Evolutionary conservation across 139 green algal genomes (phyloP), one percentile per base, ranked within the genome.

Genomic region (Tetraselmis striata): DNA sequence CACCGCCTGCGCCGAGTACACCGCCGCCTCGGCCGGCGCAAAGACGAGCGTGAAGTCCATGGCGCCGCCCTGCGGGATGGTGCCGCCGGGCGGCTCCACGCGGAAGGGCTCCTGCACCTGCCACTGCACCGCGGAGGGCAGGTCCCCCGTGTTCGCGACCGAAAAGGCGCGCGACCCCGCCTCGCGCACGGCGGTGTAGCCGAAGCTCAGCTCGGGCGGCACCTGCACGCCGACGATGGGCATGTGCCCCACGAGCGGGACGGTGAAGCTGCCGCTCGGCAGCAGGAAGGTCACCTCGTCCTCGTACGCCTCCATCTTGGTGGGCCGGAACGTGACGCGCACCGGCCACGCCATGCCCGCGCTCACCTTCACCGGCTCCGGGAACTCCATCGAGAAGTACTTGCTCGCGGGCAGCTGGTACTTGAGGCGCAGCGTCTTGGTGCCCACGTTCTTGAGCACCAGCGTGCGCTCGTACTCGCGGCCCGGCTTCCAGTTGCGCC

Each of bases 321-420:
- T n/a, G 2, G 92, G 92, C 1, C 89, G 80, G 83, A 95, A 95
- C n/a, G 82, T 81, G 0, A 95, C 89, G 88, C 92, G 88, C 76
- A 31, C 2, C 30, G 0, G 23, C 29, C 2, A 81, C 77, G 83
- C 91, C 88, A 94, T 95, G 29, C 92, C 92, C 1, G 92, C 89
- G 28, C 87, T 87, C 59, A 95, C 85, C 59, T 90, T 91, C 29
- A 92, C 88, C 0, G 86, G 79, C 58, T 93, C 90, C n/a, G 92
- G 89, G 78, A 94, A 95, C 28, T 92, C 90, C 86, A 95, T 92
- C 26, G 80, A 88, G 84, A 95, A 95, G 1, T 87, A 85, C 74
- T 93, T 94, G 81, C 82, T 92, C 59, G 80, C 76, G 0, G 89
- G 88, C 77, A 87, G 87, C 77, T 87, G 90, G 87, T 92, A 94